These are phyloP conservation scores for Pichia californica DNA, from an alignment of 805 yeast genomes.

Conservation along the genomic window DNA sequence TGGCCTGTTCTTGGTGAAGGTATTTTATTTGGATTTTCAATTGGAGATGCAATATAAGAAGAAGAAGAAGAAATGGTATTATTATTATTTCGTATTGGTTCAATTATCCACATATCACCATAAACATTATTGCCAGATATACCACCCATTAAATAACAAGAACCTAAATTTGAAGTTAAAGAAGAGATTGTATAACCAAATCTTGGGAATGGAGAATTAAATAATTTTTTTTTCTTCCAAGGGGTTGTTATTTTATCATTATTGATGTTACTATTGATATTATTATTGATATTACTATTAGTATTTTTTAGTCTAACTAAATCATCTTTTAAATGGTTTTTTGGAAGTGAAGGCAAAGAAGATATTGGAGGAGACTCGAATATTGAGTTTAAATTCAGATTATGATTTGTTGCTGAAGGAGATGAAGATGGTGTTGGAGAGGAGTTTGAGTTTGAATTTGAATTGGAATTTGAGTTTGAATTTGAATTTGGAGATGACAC, in stretches of 20 bases:
- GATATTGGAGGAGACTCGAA: constrained; percentile 4
- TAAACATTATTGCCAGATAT: constrained; percentile 85
- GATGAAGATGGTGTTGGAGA: too few relatives aligned
- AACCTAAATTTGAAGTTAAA: constrained; percentile 70
- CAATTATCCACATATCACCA: constrained; percentile 92
- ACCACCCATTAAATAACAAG: constrained; percentile 90
- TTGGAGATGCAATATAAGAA: constrained; percentile 40
- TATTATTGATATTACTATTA: too few relatives aligned
- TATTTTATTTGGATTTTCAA: constrained; percentile 67
- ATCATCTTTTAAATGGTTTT: neutral
- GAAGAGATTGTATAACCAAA: constrained; percentile 87
- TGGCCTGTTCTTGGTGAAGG: constrained; percentile 98
- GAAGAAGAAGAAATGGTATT: constrained; percentile 33
- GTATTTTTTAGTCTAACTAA: too few relatives aligned
- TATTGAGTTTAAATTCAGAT: neutral
- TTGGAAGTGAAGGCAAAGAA: constrained; percentile 5
- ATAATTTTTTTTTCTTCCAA: constrained; percentile 60
- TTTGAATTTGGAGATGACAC: too few relatives aligned
- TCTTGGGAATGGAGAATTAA: constrained; percentile 85
- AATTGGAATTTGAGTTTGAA: too few relatives aligned
- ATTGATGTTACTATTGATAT: too few relatives aligned
- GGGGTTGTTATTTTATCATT: constrained; percentile 34
- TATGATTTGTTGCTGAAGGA: too few relatives aligned
- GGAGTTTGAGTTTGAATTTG: too few relatives aligned
- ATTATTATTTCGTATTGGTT: constrained; percentile 34